phyloP scores from a whole-genome alignment of 441 rosid species.

The Euphorbia corollata region DNA sequence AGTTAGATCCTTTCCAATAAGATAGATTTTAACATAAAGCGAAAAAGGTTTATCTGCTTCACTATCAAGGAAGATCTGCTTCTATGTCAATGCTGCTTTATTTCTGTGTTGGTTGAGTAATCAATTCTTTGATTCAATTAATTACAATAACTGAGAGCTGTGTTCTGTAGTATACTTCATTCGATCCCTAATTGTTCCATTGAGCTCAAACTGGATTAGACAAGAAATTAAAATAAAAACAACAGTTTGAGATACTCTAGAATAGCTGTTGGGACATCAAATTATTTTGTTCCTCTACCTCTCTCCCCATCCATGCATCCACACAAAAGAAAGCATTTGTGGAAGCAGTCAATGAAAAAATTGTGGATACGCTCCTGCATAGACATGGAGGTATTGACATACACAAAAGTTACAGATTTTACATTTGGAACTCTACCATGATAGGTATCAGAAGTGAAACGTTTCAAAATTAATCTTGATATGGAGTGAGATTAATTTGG shows the following conservation, averaged over 20 bases:
- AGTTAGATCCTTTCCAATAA: not conserved
- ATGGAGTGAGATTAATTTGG: not conserved
- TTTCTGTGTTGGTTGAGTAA: not conserved
- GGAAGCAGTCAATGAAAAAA: not conserved
- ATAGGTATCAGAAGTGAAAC: not conserved
- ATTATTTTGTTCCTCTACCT: not conserved
- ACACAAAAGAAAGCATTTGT: not conserved
- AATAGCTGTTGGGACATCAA: not conserved
- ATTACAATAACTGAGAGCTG: no score
- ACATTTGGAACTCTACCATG: not conserved
- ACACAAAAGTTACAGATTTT: not conserved
- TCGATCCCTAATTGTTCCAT: not conserved
- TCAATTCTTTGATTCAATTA: not conserved
- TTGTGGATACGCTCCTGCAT: not conserved
- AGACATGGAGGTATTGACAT: conserved; percentile 1
- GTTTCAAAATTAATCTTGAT: not conserved
- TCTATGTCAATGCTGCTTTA: not conserved
- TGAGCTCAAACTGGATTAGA: not conserved
- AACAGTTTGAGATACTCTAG: not conserved
- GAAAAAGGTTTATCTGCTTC: conserved; percentile 5
- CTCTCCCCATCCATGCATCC: not conserved
- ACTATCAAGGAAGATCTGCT: conserved; percentile 5
- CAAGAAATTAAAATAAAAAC: not conserved
- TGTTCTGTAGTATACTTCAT: not conserved
- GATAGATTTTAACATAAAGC: not conserved